phyloP scores from a whole-genome alignment of 2,329 filamentous ascomycete species.

The Thielaviopsis populi region DNA sequence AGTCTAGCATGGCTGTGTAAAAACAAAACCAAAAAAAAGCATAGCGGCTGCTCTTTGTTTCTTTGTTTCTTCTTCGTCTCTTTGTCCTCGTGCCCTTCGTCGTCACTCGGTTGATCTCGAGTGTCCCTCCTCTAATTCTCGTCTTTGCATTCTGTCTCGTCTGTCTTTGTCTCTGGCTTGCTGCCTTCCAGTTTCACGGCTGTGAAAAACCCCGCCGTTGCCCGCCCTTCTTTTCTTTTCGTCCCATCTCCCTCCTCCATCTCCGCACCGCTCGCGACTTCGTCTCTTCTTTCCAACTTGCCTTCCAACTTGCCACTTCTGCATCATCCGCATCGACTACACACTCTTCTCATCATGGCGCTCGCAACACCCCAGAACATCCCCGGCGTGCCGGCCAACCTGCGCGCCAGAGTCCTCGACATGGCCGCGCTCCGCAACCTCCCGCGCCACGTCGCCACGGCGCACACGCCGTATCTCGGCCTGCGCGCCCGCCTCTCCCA shows the following conservation, averaged over 20 bases:
- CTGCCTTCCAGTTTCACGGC: not conserved
- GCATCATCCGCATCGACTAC: not conserved
- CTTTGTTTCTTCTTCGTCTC: not conserved
- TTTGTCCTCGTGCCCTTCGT: not conserved
- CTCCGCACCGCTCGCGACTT: not conserved
- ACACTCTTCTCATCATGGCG: not conserved
- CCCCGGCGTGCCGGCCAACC: conserved; percentile 25
- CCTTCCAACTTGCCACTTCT: not conserved
- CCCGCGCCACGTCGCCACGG: conserved; percentile 42
- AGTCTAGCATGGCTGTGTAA: not conserved
- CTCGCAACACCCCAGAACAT: not conserved
- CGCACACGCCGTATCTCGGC: conserved; percentile 77
- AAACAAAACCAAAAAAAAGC: too few relatives aligned
- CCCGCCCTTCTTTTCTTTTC: not conserved
- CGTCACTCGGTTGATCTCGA: not conserved
- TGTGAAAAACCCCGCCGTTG: not conserved
- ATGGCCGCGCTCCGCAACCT: conserved; percentile 24
- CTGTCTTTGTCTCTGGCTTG: not conserved
- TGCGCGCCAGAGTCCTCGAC: conserved; percentile 27
- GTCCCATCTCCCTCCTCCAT: not conserved
- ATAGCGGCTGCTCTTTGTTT: not conserved
- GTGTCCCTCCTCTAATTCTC: not conserved
- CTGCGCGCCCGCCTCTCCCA: conserved; percentile 81
- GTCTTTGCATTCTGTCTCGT: not conserved
- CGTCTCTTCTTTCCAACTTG: not conserved